Percentiles rank a stretch among this genome's conserved stretches.
These are phyloP conservation scores for Clitopilus hobsonii DNA, from an alignment of 768 basidiomycete genomes.

Conservation along the genomic window DNA sequence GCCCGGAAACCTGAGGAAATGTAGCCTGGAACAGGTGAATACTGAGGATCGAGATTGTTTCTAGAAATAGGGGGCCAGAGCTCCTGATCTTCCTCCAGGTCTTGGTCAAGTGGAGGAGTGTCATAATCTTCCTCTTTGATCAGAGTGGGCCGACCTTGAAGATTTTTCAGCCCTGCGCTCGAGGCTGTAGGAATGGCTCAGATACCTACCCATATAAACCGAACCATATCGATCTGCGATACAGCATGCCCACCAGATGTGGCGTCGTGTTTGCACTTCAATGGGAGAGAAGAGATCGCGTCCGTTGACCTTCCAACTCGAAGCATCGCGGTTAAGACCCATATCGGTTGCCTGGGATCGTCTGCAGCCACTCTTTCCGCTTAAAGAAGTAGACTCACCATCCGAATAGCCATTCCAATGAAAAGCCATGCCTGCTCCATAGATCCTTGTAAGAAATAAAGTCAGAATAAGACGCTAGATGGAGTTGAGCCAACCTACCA, in stretches of 20 bases:
- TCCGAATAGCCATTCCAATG: slow-evolving; percentile 74
- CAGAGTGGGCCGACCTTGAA: slow-evolving; percentile 57
- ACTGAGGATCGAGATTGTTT: slow-evolving; percentile 34
- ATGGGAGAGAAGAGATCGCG: slow-evolving; percentile 55
- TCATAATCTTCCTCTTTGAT: slow-evolving; percentile 71
- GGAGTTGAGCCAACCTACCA: slow-evolving; percentile 22
- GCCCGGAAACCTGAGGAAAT: slow-evolving; percentile 54
- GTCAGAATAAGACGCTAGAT: not conserved
- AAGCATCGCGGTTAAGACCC: slow-evolving; percentile 75
- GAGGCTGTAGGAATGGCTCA: not conserved
- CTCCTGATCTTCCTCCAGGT: slow-evolving; percentile 50
- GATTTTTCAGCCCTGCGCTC: not conserved
- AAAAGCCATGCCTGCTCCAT: slow-evolving; percentile 89
- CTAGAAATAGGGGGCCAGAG: slow-evolving; percentile 46
- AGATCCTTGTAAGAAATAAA: slow-evolving; percentile 30
- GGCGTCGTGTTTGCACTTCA: slow-evolving; percentile 68
- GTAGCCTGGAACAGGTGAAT: slow-evolving; percentile 40
- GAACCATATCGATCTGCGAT: slow-evolving; percentile 73
- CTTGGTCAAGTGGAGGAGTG: slow-evolving; percentile 53
- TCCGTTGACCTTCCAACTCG: slow-evolving; percentile 66
- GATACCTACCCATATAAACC: slow-evolving; percentile 60
- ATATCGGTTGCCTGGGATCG: slow-evolving; percentile 78
- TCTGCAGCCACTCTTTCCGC: no score
- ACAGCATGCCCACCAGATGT: slow-evolving; percentile 79
- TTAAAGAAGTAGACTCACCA: no score